Base-by-base conservation (phyloP, 2,329 filamentous ascomycete genomes). In the Ceratocystis albifundus region DNA sequence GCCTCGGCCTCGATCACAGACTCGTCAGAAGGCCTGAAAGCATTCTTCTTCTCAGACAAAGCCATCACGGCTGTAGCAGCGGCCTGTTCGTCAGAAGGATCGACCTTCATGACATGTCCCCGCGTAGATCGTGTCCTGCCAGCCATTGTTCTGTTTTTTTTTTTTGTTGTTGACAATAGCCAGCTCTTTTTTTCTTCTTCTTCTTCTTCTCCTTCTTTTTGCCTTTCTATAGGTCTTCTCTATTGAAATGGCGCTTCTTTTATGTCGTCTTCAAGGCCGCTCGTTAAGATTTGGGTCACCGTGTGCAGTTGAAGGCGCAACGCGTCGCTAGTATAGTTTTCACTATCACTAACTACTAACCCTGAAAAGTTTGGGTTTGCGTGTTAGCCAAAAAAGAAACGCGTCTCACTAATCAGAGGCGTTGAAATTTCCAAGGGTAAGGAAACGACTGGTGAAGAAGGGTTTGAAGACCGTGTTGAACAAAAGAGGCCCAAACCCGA, bases 51-150 rank as follows among this genome's bases (percentile, higher is more conserved):
- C 44, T 68, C 66, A 22, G 66, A 68, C 15, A 68, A 50, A 32
- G 66, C 46, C 66, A 68, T 68, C 5, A 68, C 66, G 36, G 66
- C 66, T 45, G 66, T 68, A 28, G 66, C 66, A 30, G 66, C 66
- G 17, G 66, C 64, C 57, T 68, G 66, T 28, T 68, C 66, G 22
- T 68, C 66, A 10, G 57, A 65, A 25, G 28, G 61, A 17, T 68
- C 66, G 8, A 44, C 53, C 6, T 30, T 44, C 17, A 28, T 46
- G 22, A 61, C 32, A 46, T 68, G 65, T n/a, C 66, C 66, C 8
- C 66, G 63, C 28, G 46, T 65, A 36, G 66, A 50, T 36, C 66
- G 66, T 68, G 66, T 68, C 64, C 66, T 64, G 20, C 66, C 66
- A 63, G 59, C 63, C 66, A 68, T 68, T 46, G n/a, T n/a, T n/a